Base-by-base conservation (phyloP, 345 rosid species). In the Eutrema japonicum region DNA sequence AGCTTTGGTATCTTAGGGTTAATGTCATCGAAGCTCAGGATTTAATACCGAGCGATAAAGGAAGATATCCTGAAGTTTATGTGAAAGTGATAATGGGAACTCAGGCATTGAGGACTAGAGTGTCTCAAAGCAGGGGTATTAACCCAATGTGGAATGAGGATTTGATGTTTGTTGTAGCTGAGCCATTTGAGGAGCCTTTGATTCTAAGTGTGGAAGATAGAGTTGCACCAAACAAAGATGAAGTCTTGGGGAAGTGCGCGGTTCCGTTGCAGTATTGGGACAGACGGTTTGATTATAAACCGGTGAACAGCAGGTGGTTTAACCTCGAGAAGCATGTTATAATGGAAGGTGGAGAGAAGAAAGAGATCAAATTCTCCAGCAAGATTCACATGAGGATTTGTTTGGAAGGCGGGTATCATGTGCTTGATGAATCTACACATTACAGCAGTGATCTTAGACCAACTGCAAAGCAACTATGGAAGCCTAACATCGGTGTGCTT, bases 71-170 rank as follows among this genome's bases (percentile, higher is more conserved):
- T 0, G 96, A 93, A 68, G 97, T 82, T 52, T 89, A 71, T 59
- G 97, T 89, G 70, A 93, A 85, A 77, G 94, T 77, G 68, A 43
- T 65, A 2, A 81, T 89, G 5, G 97, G 78, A 3, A 74, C 51
- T 40, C 98, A 93, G 72, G 85, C 79, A 41, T 77, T 82, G 64
- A 80, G 87, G 56, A 93, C 98, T 35, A 76, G 85, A 68, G 71
- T 83, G 59, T 85, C 92, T 11, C 88, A 74, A 36, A 86, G 77
- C 67, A 88, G 84, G 84, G 82, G 85, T 37, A 78, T 84, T 14
- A 86, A 91, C 77, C 97, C 98, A 10, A 81, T 90, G 85, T 93
- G 98, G 97, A 91, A 93, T 4, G 98, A 93, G 69, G 97, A 93
- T 76, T 83, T 93, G 71, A 78, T 93, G 96, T 93, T 93, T 61